A percentile compares a stretch with the other conserved stretches of the same genome.
Conservation (phyloP, 1,284 basidiomycete genomes). For the Apiotrichum gamsii region DNA sequence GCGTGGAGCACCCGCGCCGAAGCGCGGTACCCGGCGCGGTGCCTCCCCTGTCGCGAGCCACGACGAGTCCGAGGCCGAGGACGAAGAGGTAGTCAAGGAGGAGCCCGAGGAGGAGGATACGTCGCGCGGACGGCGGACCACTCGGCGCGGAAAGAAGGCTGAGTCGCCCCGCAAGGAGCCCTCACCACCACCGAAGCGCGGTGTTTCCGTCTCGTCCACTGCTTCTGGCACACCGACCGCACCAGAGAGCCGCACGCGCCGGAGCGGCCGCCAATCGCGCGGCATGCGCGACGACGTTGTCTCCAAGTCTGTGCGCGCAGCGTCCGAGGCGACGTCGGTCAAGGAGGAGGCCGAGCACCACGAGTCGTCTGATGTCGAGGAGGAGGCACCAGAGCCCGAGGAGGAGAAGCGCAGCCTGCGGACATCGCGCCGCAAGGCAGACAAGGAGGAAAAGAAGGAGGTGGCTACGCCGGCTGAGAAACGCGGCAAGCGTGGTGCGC, state of each 20-base stretch:
- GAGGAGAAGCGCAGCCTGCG: constrained; percentile 24
- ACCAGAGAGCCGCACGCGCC: constrained; percentile 3
- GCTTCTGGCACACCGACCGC: constrained; percentile 24
- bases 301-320: constrained; percentile 29
- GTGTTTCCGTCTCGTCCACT: constrained; percentile 26
- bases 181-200: constrained; percentile 28
- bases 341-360: constrained; percentile 25
- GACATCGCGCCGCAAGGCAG: constrained; percentile 22
- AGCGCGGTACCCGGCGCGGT: constrained; percentile 17
- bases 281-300: constrained; percentile 36
- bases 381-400: constrained; percentile 21
- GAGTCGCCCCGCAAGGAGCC: constrained; percentile 23
- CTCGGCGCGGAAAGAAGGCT: constrained; percentile 16
- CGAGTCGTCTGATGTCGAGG: constrained; percentile 9
- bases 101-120: constrained; percentile 14
- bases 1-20: constrained; percentile 21
- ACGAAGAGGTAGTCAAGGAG: constrained; percentile 6
- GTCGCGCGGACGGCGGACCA: constrained; percentile 20
- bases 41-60: constrained; percentile 12
- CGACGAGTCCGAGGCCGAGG: constrained; percentile 5
- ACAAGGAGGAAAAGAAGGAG: constrained; percentile 16
- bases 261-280: constrained; percentile 16
- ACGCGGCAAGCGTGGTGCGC: constrained; percentile 8
- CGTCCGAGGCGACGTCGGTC: constrained; percentile 25
- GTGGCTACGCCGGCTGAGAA: constrained; percentile 13